phyloP scores from a whole-genome alignment of 805 yeast species.

The Saccharomycopsis babjevae region DNA sequence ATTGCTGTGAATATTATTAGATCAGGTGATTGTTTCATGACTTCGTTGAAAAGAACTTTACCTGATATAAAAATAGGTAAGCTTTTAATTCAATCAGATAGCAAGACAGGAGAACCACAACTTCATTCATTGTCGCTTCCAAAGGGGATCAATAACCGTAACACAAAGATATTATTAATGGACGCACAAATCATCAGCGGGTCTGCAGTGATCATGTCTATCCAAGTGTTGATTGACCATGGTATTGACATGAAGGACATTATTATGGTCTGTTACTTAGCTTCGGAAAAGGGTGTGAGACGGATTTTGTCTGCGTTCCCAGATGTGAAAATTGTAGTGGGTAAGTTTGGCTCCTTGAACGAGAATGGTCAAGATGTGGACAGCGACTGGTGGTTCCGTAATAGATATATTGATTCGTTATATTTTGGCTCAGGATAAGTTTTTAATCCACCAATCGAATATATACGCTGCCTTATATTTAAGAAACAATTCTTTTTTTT shows the following conservation, averaged over 20 bases:
- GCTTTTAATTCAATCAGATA: slow-evolving; percentile 76
- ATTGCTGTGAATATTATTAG: slow-evolving; percentile 73
- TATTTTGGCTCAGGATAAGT: slow-evolving; percentile 48
- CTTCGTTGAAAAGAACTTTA: slow-evolving; percentile 61
- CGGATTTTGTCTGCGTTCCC: slow-evolving; percentile 70
- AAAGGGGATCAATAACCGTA: slow-evolving; percentile 9
- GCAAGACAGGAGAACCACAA: slow-evolving; percentile 88
- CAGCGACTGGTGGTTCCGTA: slow-evolving; percentile 49
- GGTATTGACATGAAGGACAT: slow-evolving; percentile 54
- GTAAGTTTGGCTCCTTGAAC: slow-evolving; percentile 41
- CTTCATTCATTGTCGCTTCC: slow-evolving; percentile 78
- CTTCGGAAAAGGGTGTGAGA: slow-evolving; percentile 70
- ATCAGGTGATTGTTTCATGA: slow-evolving; percentile 89
- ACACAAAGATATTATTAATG: slow-evolving; percentile 49
- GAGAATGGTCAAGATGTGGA: slow-evolving; percentile 31
- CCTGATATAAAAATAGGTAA: slow-evolving; percentile 79
- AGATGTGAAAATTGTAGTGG: slow-evolving; percentile 57
- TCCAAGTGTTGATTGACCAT: slow-evolving; percentile 78
- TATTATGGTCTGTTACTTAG: slow-evolving; percentile 56
- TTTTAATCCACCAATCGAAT: slow-evolving; percentile 26
- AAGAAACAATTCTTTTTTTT: not conserved
- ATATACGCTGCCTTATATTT: not conserved
- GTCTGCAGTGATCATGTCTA: slow-evolving; percentile 91
- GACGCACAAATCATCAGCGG: slow-evolving; percentile 90
- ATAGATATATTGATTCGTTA: slow-evolving; percentile 60